Evolutionary conservation across 2,329 filamentous ascomycete species (phyloP).

Genomic region (Pseudogymnoascus sp.): DNA sequence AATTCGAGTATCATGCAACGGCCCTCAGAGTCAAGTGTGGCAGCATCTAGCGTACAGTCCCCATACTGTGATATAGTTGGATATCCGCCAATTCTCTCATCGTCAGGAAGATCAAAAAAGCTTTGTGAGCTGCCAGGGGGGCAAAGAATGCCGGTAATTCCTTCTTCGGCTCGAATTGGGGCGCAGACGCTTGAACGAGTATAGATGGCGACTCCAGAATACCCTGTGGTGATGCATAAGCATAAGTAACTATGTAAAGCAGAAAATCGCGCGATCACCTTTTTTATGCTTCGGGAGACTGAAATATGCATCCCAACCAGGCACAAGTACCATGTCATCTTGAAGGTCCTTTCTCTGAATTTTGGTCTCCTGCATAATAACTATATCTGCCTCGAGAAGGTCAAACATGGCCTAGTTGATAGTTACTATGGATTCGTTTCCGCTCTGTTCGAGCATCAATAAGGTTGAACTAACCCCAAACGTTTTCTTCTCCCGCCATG

Average conservation of each 20-base stretch:
- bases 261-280: slow-evolving; percentile 41
- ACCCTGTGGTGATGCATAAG: slow-evolving; percentile 47
- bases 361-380: slow-evolving; percentile 92
- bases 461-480: slow-evolving; percentile 46
- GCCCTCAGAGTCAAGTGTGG: slow-evolving; percentile 77
- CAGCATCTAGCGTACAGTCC: slow-evolving; percentile 55
- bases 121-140: slow-evolving; percentile 60
- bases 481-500: slow-evolving; percentile 64
- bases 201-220: slow-evolving; percentile 92
- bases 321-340: slow-evolving; percentile 92
- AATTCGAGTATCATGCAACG: slow-evolving; percentile 89
- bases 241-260: slow-evolving; percentile 7
- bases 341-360: slow-evolving; percentile 85
- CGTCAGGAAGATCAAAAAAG: slow-evolving; percentile 65
- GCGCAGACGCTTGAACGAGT: slow-evolving; percentile 78
- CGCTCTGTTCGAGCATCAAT: neutral
- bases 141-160: slow-evolving; percentile 73
- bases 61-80: slow-evolving; percentile 60
- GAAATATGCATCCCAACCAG: slow-evolving; percentile 95
- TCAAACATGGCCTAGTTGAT: slow-evolving; percentile 75
- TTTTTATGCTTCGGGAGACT: slow-evolving; percentile 91
- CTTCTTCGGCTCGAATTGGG: slow-evolving; percentile 86
- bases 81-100: slow-evolving; percentile 82
- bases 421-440: neutral
- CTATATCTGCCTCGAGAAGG: slow-evolving; percentile 81